Evolutionary conservation across 805 yeast species (phyloP).

Genomic region (Phaffomyces antillensis): DNA sequence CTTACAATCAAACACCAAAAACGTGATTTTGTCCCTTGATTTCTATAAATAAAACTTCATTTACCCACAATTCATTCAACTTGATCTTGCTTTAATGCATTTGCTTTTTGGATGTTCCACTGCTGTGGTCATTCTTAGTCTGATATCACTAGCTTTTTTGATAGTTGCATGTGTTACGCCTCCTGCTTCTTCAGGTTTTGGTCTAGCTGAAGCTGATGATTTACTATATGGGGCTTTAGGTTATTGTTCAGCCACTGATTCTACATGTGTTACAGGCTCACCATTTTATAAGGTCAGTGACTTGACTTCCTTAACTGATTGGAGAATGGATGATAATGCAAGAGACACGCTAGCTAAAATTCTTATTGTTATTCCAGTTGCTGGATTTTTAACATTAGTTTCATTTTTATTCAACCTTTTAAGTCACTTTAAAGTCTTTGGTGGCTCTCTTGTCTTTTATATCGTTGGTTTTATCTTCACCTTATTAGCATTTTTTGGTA

Average conservation of each 20-base stretch:
- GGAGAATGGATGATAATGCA: slow-evolving; percentile 40
- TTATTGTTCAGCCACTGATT: slow-evolving; percentile 35
- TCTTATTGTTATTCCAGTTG: slow-evolving; percentile 56
- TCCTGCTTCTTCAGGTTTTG: slow-evolving; percentile 47
- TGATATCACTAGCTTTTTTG: slow-evolving; percentile 54
- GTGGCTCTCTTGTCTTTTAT: slow-evolving; percentile 25
- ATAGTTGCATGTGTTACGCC: slow-evolving; percentile 54
- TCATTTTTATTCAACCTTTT: slow-evolving; percentile 32
- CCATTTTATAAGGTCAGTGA: slow-evolving; percentile 32
- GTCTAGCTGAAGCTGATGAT: slow-evolving; percentile 39
- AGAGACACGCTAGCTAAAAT: slow-evolving; percentile 48
- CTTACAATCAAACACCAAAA: too few species aligned
- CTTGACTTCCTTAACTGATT: slow-evolving; percentile 28
- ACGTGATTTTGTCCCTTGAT: too few species aligned
- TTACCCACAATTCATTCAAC: too few species aligned
- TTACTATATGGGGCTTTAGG: slow-evolving; percentile 62
- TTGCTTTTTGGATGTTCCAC: slow-evolving; percentile 30
- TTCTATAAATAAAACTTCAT: too few species aligned
- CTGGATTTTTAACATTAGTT: slow-evolving; percentile 54
- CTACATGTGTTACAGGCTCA: slow-evolving; percentile 37
- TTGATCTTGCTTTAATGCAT: neutral
- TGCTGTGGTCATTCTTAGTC: slow-evolving; percentile 37
- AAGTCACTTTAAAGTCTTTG: slow-evolving; percentile 25
- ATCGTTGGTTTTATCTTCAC: slow-evolving; percentile 39
- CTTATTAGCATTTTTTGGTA: slow-evolving; percentile 43